Base-by-base conservation (phyloP, 495 filamentous ascomycete species). In the Astrothelium macrocarpum region DNA sequence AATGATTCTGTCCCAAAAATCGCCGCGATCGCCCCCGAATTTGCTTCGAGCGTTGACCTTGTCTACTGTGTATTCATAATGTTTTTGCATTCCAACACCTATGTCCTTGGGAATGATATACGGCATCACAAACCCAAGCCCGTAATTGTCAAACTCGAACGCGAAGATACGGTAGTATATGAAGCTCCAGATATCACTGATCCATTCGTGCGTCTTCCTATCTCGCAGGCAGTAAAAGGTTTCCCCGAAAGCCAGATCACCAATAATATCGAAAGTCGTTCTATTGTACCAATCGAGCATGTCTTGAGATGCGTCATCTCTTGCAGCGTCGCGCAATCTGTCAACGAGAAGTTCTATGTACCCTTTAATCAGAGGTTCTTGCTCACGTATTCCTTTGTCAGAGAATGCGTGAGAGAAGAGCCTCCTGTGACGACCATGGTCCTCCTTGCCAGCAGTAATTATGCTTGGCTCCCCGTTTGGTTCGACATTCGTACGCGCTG, bases 391-490 rank as follows among this genome's bases (percentile, higher is more conserved):
- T 32, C 68, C 71, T 46, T 65, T 65, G 25, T 72, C 65, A 16
- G 67, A 67, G 63, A 72, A 72, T 4, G 71, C 71, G 42, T 69
- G 58, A 0, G 67, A 53, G 23, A 72, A 64, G 18, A 71, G 46
- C 14, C 63, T 65, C 14, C 71, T 65, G 12, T 42, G 32, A 7
- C 71, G 64, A 14, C 61, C 62, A 62, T 72, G 71, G 20, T 65
- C 60, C n/a, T 63, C 45, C n/a, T 70, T 64, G 28, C 66, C 60
- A 14, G 66, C 66, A 42, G 20, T 23, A 23, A 71, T 39, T 25
- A 72, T 65, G 36, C 39, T 39, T 4, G 31, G 59, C 0, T 39
- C 23, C 14, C 59, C 32, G 34, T 62, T 62, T 25, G 59, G 59
- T 11, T 9, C 36, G 10, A n/a, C 45, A 46, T 42, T 16, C 2